Conservation (phyloP, 306 rosid species). For the Cicer chorassanicum region DNA sequence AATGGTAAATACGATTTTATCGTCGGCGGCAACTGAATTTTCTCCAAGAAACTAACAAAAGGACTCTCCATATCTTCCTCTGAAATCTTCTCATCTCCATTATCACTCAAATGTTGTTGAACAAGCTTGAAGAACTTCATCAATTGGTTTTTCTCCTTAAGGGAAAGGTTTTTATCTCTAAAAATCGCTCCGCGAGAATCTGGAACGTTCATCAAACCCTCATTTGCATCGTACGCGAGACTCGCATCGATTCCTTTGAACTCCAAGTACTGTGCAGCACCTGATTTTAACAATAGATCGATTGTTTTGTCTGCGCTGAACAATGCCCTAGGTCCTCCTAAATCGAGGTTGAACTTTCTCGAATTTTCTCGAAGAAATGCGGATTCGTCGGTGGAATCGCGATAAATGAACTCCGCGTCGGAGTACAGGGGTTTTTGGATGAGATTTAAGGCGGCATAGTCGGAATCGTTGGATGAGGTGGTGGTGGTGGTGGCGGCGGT, state of each 20-base stretch:
- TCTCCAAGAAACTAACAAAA: slow-evolving; percentile 73
- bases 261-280: slow-evolving; percentile 64
- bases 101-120: slow-evolving; percentile 66
- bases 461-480: slow-evolving; percentile 14
- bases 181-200: slow-evolving; percentile 93
- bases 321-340: slow-evolving; percentile 76
- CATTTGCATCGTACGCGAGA: slow-evolving; percentile 58
- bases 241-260: slow-evolving; percentile 79
- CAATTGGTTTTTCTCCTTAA: slow-evolving; percentile 80
- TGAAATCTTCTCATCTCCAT: slow-evolving; percentile 54
- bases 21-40: slow-evolving; percentile 75
- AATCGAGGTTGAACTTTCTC: slow-evolving; percentile 69
- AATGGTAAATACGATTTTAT: slow-evolving; percentile 79
- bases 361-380: slow-evolving; percentile 50
- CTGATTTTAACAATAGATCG: slow-evolving; percentile 66
- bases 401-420: slow-evolving; percentile 50
- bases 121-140: slow-evolving; percentile 90
- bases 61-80: slow-evolving; percentile 82
- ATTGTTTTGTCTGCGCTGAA: slow-evolving; percentile 63
- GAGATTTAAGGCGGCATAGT: slow-evolving; percentile 52
- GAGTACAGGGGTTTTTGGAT: slow-evolving; percentile 49
- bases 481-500: slow-evolving; percentile 6
- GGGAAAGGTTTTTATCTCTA: slow-evolving; percentile 71
- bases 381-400: slow-evolving; percentile 49
- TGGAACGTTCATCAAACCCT: slow-evolving; percentile 65